A percentile compares a stretch with the other conserved stretches of the same genome.
phyloP scores from a whole-genome alignment of 495 filamentous ascomycete genomes.

The Trypethelium eluteriae region DNA sequence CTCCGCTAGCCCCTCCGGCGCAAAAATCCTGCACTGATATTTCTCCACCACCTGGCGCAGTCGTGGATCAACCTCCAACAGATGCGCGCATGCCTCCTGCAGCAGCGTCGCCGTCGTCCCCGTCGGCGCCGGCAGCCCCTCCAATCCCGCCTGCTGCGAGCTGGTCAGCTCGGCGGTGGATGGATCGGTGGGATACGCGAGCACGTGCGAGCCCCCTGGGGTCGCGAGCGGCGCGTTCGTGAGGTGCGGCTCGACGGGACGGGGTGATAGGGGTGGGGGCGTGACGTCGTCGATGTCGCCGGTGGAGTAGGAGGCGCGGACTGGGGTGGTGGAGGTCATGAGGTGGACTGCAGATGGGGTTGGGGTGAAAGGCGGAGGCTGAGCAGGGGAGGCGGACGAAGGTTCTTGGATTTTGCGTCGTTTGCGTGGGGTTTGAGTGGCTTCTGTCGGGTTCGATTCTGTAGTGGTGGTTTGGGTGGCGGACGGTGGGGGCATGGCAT shows the following conservation, averaged over 20 bases:
- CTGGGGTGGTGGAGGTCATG: slow-evolving; percentile 26
- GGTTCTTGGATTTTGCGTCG: slow-evolving; percentile 7
- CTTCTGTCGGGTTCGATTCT: slow-evolving; percentile 10
- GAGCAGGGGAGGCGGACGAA: not conserved
- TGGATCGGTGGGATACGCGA: slow-evolving; percentile 40
- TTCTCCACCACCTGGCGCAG: slow-evolving; percentile 64
- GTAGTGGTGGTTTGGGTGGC: not conserved
- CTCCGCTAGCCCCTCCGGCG: slow-evolving; percentile 72
- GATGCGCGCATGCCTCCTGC: slow-evolving; percentile 66
- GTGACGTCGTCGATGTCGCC: slow-evolving; percentile 33
- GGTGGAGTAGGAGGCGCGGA: slow-evolving; percentile 23
- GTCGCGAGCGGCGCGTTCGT: slow-evolving; percentile 75
- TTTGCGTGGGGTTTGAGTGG: slow-evolving; percentile 13
- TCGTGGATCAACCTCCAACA: slow-evolving; percentile 67
- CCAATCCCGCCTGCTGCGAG: not conserved
- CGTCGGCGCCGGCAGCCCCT: slow-evolving; percentile 42
- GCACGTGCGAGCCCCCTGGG: slow-evolving; percentile 58
- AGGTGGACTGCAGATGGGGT: slow-evolving; percentile 30
- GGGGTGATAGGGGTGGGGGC: slow-evolving; percentile 41
- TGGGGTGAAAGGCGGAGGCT: slow-evolving; percentile 29
- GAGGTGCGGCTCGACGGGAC: slow-evolving; percentile 54
- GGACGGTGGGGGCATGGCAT: slow-evolving; percentile 2
- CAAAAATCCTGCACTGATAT: slow-evolving; percentile 72
- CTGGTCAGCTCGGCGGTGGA: too few species aligned
- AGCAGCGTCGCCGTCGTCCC: slow-evolving; percentile 64